Evolutionary conservation across 2,329 filamentous ascomycete genomes (phyloP), one percentile per base, ranked within the genome.

Genomic region (Karstenula rhodostoma): DNA sequence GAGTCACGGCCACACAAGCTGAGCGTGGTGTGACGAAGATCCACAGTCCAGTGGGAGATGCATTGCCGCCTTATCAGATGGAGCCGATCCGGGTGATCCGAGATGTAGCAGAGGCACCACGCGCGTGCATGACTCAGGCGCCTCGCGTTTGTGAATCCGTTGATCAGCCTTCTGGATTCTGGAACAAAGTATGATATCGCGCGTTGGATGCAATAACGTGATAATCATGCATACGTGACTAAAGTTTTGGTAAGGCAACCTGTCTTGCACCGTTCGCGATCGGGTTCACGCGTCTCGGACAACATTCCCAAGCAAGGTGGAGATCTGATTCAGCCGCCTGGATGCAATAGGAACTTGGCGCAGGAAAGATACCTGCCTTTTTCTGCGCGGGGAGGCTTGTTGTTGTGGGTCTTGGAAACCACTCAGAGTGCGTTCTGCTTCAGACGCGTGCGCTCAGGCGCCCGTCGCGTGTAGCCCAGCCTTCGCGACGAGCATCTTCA

Each of bases 281-380:
- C n/a, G n/a, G 37, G 17, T 32, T 5, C 29, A n/a, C 63, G 67
- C 63, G 27, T 42, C 50, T 35, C n/a, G 35, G 53, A 55, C 33
- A 44, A 37, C 49, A 69, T 69, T 76, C 71, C 66, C 68, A 75
- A 74, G 70, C 65, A 64, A 43, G 33, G 59, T 49, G 57, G 59
- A 50, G 43, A 42, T 59, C 50, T 69, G 59, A 68, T 67, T 71
- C 67, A 73, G 72, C 69, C 72, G 68, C 64, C 64, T 40, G 62
- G 57, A 64, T 55, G 56, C 63, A 59, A 59, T 57, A 61, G 67
- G 66, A 69, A 67, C 67, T 67, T 29, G 56, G 60, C 58, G 53
- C 63, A 67, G 69, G 67, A 66, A 54, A 47, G n/a, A 40, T 49
- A 19, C 54, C n/a, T 25, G 54, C 12, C 44, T 59, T 65, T 62